phyloP scores from a whole-genome alignment of 768 basidiomycete species.

The Pholiota molesta region DNA sequence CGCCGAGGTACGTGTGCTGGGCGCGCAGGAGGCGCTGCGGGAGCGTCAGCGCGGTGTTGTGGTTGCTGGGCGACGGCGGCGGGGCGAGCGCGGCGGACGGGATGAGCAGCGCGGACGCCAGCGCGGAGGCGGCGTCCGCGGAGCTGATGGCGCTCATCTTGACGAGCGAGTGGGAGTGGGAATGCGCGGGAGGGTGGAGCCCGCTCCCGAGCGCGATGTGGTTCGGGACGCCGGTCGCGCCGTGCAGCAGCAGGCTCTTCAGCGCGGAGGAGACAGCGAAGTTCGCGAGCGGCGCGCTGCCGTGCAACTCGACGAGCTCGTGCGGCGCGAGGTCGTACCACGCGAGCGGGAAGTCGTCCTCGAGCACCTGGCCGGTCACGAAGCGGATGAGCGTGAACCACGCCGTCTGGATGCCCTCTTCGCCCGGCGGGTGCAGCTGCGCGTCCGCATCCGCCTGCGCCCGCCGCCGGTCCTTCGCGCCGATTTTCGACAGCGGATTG shows the following conservation, averaged over 20 bases:
- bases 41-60: not conserved
- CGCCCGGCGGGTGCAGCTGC: not conserved
- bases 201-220: not conserved
- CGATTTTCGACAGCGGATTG: conserved; percentile 13
- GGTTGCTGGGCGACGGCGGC: not conserved
- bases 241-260: conserved; percentile 10
- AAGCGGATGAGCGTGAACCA: conserved; percentile 58
- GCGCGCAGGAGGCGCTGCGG: not conserved
- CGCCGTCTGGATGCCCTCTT: conserved; percentile 20
- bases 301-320: conserved; percentile 74
- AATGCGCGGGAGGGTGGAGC: not conserved
- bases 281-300: conserved; percentile 17
- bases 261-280: conserved; percentile 16
- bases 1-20: not conserved
- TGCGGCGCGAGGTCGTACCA: conserved; percentile 64
- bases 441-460: not conserved
- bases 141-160: not conserved
- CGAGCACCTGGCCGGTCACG: conserved; percentile 69
- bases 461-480: not conserved
- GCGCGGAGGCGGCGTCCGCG: conserved; percentile 3
- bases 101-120: conserved; percentile 1
- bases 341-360: conserved; percentile 59
- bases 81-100: not conserved
- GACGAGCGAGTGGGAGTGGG: not conserved
- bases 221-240: not conserved